A percentile compares a stretch with the other conserved stretches of the same genome.
Evolutionary conservation across 257 asterid genomes (phyloP).

Genomic region (Nicotiana otophora): DNA sequence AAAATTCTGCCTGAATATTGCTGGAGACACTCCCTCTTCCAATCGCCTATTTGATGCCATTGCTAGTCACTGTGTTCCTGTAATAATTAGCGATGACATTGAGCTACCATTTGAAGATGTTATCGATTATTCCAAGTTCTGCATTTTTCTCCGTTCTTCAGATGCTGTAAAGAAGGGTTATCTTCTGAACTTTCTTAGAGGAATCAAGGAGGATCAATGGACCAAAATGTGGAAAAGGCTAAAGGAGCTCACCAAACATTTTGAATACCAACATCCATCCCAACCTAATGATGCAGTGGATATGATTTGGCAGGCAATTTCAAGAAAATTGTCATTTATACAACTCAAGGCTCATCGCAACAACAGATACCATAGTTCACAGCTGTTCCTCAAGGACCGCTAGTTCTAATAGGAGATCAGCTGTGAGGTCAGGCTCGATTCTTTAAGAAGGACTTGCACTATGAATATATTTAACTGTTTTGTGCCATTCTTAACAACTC

Average conservation of each 20-base stretch:
- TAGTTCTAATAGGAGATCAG: not conserved
- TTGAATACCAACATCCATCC: constrained; percentile 65
- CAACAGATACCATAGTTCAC: constrained; percentile 49
- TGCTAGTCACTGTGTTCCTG: constrained; percentile 77
- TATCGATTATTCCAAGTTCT: constrained; percentile 64
- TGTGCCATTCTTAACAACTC: not conserved
- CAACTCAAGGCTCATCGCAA: constrained; percentile 42
- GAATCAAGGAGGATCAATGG: constrained; percentile 50
- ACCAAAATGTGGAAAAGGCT: constrained; percentile 64
- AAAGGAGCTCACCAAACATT: constrained; percentile 38
- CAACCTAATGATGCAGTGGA: constrained; percentile 62
- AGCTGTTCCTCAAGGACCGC: constrained; percentile 11
- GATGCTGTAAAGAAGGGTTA: constrained; percentile 56
- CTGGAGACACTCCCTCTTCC: constrained; percentile 89
- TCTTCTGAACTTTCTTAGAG: constrained; percentile 63
- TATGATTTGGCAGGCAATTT: constrained; percentile 78
- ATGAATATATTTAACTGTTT: not conserved
- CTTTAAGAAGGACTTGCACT: not conserved
- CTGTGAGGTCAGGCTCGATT: not conserved
- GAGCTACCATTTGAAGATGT: constrained; percentile 78
- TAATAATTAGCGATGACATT: constrained; percentile 75
- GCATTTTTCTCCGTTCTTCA: constrained; percentile 46
- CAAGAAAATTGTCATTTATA: constrained; percentile 34
- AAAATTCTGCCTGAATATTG: constrained; percentile 70
- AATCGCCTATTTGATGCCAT: constrained; percentile 83